These are phyloP conservation scores for Bryum argenteum DNA, from an alignment of 225 moss, liverwort and hornwort genomes.

Conservation along the genomic window DNA sequence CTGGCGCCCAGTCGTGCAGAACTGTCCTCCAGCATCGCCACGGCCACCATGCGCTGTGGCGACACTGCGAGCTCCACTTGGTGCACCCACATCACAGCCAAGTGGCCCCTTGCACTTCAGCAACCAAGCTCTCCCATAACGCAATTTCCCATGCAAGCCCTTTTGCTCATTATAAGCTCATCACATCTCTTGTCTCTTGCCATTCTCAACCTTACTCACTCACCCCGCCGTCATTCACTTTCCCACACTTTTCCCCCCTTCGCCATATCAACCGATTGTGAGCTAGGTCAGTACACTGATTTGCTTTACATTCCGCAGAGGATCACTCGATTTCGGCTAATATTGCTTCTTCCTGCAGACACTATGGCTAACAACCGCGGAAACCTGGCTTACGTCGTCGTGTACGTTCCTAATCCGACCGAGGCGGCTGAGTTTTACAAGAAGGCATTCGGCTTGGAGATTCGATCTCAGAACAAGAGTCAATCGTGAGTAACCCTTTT, in stretches of 20 bases:
- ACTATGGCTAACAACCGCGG: constrained; percentile 39
- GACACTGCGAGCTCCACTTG: constrained; percentile 22
- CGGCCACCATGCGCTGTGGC: not conserved
- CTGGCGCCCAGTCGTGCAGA: not conserved
- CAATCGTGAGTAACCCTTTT: constrained; percentile 38
- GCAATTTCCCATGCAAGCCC: not conserved
- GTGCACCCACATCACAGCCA: constrained; percentile 21
- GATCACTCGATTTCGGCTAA: too few species aligned
- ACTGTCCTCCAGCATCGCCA: not conserved
- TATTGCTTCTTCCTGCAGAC: not conserved
- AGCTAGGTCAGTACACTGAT: too few species aligned
- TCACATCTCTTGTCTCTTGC: too few species aligned
- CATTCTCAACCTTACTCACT: too few species aligned
- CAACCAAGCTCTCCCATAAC: constrained; percentile 10
- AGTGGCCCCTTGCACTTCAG: constrained; percentile 27
- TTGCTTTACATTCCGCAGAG: too few species aligned
- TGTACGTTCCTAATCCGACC: constrained; percentile 70
- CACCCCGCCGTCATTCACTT: too few species aligned
- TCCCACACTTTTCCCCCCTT: too few species aligned
- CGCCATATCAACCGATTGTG: too few species aligned
- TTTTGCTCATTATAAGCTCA: too few species aligned
- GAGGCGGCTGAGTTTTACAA: constrained; percentile 71
- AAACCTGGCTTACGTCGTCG: constrained; percentile 61
- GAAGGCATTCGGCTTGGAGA: constrained; percentile 68
- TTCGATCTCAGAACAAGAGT: constrained; percentile 54